Evolutionary conservation across 768 basidiomycete species (phyloP).

Genomic region (Tylopilus rubrobrunneus): DNA sequence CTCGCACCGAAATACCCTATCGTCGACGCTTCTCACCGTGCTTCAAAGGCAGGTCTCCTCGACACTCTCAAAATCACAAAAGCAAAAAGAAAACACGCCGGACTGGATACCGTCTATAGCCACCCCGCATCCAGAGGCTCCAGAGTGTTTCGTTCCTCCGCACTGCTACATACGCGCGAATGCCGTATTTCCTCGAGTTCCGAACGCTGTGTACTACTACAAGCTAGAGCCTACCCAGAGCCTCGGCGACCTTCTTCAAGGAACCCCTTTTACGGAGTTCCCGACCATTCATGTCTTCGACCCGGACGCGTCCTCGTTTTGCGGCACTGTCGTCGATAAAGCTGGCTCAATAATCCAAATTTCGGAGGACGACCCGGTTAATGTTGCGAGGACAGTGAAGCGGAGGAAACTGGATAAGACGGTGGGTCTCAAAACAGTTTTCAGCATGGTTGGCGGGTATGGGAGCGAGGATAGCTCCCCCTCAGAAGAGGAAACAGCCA

Average conservation of each 20-base stretch:
- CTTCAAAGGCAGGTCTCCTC: constrained; percentile 42
- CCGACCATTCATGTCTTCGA: constrained; percentile 80
- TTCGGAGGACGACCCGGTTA: constrained; percentile 12
- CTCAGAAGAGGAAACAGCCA: constrained; percentile 17
- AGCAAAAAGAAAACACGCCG: constrained; percentile 48
- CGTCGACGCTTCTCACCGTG: constrained; percentile 44
- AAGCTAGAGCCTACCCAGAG: constrained; percentile 49
- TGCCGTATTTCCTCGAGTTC: constrained; percentile 25
- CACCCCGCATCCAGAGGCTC: constrained; percentile 50
- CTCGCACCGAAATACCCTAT: constrained; percentile 59
- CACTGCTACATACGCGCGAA: constrained; percentile 57
- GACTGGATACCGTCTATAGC: constrained; percentile 56
- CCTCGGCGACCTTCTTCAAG: constrained; percentile 46
- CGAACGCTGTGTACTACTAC: constrained; percentile 44
- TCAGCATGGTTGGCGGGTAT: constrained; percentile 56
- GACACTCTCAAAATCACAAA: constrained; percentile 24
- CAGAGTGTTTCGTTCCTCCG: constrained; percentile 52
- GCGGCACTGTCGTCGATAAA: constrained; percentile 54
- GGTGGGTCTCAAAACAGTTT: constrained; percentile 53
- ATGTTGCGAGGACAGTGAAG: constrained; percentile 43
- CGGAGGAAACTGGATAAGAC: constrained; percentile 51
- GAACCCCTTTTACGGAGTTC: constrained; percentile 76
- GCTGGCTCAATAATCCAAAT: constrained; percentile 35
- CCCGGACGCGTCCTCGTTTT: constrained; percentile 47
- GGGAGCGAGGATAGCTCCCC: constrained; percentile 47